phyloP scores from a whole-genome alignment of 1,284 basidiomycete species.

The Laetiporus sulphureus region DNA sequence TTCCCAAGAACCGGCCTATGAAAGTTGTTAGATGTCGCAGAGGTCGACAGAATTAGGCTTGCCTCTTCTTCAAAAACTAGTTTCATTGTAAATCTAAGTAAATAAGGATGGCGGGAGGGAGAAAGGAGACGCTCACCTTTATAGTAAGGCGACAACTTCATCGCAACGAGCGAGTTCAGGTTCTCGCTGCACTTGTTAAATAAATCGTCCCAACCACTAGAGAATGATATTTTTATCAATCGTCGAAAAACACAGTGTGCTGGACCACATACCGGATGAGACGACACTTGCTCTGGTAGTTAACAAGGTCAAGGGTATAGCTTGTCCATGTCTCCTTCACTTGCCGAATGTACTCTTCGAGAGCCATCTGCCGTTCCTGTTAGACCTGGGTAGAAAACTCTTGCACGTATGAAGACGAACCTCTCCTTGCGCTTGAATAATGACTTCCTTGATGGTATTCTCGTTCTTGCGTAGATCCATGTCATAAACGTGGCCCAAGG shows the following conservation, averaged over 20 bases:
- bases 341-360: conserved; percentile 91
- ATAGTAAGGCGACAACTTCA: conserved; percentile 97
- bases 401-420: conserved; percentile 28
- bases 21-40: conserved; percentile 7
- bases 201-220: conserved; percentile 94
- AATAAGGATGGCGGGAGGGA: too few relatives aligned
- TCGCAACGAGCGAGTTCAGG: conserved; percentile 90
- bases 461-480: conserved; percentile 95
- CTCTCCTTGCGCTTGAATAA: conserved; percentile 97
- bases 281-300: conserved; percentile 98
- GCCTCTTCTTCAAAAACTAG: conserved; percentile 92
- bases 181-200: conserved; percentile 97
- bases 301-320: conserved; percentile 93
- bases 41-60: conserved; percentile 9
- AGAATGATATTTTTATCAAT: not conserved
- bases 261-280: conserved; percentile 67
- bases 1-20: conserved; percentile 85
- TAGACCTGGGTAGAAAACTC: conserved; percentile 1
- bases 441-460: conserved; percentile 85
- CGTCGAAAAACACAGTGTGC: not conserved
- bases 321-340: conserved; percentile 97
- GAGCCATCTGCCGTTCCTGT: conserved; percentile 60
- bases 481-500: conserved; percentile 95
- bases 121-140: conserved; percentile 80
- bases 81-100: too few relatives aligned